Evolutionary conservation across 257 asterid species (phyloP).

Genomic region (Galeopsis tetrahit): DNA sequence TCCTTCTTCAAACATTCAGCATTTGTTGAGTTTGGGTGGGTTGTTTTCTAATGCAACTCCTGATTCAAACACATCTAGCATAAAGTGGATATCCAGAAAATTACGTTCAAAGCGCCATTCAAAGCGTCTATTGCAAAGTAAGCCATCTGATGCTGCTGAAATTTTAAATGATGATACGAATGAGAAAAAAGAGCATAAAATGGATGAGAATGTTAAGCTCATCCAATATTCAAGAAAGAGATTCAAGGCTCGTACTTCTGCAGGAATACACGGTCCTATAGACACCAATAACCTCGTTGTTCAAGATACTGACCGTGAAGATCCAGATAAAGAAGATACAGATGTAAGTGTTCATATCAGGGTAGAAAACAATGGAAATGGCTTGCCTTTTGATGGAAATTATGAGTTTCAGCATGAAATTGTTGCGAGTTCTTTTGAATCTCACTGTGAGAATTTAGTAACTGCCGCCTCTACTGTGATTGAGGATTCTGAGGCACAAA

Average conservation of each 20-base stretch:
- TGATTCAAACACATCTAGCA: conserved; percentile 39
- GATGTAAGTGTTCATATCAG: conserved; percentile 1
- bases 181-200: conserved; percentile 37
- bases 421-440: conserved; percentile 30
- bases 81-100: conserved; percentile 81
- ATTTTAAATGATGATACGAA: conserved; percentile 36
- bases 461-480: conserved; percentile 33
- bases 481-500: conserved; percentile 37
- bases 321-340: conserved; percentile 33
- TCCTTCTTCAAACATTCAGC: conserved; percentile 56
- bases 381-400: conserved; percentile 30
- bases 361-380: conserved; percentile 38
- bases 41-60: conserved; percentile 51
- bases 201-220: conserved; percentile 41
- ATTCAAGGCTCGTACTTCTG: conserved; percentile 47
- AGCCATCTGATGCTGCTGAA: conserved; percentile 36
- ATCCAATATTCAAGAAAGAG: conserved; percentile 79
- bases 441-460: conserved; percentile 37
- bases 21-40: conserved; percentile 64
- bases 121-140: conserved; percentile 37
- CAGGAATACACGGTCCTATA: conserved; percentile 33
- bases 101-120: conserved; percentile 64
- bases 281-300: conserved; percentile 31
- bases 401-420: conserved; percentile 23
- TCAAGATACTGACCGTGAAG: conserved; percentile 26